A percentile compares a stretch with the other conserved stretches of the same genome.
Conservation (phyloP, 2,329 filamentous ascomycete species). For the Fusarium stilboides region DNA sequence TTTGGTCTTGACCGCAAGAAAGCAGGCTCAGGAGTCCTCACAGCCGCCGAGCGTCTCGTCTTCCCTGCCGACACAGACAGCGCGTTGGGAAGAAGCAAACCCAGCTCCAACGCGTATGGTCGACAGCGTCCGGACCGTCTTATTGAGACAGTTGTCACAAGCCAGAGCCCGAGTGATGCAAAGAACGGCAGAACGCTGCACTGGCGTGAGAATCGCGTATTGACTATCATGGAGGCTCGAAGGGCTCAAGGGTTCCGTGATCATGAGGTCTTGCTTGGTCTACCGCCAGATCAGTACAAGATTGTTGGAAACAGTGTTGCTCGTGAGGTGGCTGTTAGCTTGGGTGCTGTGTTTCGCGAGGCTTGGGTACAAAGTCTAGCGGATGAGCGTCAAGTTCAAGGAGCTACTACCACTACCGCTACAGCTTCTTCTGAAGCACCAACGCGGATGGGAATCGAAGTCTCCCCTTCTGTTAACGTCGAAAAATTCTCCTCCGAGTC, state of each 20-base stretch:
- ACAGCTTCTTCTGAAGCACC: background rate
- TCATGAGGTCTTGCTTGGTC: constrained; percentile 77
- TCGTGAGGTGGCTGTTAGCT: constrained; percentile 74
- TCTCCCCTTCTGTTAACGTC: constrained; percentile 16
- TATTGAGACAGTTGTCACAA: constrained; percentile 76
- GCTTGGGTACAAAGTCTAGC: constrained; percentile 59
- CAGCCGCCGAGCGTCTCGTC: constrained; percentile 55
- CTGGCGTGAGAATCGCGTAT: constrained; percentile 73
- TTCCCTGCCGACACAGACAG: constrained; percentile 55
- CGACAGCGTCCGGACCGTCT: constrained; percentile 68
- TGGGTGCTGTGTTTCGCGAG: constrained; percentile 75
- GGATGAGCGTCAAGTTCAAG: constrained; percentile 28
- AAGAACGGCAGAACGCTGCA: constrained; percentile 72
- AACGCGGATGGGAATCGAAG: constrained; percentile 25
- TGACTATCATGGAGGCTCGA: constrained; percentile 77
- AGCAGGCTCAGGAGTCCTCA: constrained; percentile 55
- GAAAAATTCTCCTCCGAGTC: constrained; percentile 22
- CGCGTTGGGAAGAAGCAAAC: constrained; percentile 57
- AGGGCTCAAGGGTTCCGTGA: constrained; percentile 80
- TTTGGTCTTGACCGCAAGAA: constrained; percentile 49
- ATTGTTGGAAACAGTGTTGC: constrained; percentile 85
- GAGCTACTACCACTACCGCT: background rate
- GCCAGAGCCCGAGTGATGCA: constrained; percentile 65
- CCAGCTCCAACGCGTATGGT: constrained; percentile 62
- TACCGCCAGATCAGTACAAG: constrained; percentile 68